These are phyloP conservation scores for Passalora sequoiae DNA, from an alignment of 2,329 filamentous ascomycete species.

Conservation along the genomic window DNA sequence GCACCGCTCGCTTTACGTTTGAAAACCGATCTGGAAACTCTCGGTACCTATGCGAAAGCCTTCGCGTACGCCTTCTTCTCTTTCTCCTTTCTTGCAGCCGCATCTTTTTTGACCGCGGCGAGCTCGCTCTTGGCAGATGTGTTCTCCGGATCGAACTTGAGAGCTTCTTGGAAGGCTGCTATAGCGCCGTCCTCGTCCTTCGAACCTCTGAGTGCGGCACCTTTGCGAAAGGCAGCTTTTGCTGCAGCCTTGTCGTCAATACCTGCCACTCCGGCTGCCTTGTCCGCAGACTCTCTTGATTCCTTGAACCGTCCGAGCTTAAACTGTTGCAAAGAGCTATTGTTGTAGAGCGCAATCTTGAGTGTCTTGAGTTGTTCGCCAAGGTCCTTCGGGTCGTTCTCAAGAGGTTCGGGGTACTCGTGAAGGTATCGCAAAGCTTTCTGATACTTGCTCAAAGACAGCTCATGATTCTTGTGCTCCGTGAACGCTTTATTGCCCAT, in stretches of 20 bases:
- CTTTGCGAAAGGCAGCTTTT: slow-evolving; percentile 84
- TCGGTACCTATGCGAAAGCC: slow-evolving; percentile 69
- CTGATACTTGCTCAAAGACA: slow-evolving; percentile 85
- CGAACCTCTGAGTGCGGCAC: slow-evolving; percentile 64
- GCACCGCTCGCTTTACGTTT: no score
- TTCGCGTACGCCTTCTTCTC: slow-evolving; percentile 91
- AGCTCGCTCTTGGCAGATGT: slow-evolving; percentile 70
- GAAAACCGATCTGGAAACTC: no score
- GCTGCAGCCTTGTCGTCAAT: slow-evolving; percentile 72
- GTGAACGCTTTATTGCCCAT: slow-evolving; percentile 94
- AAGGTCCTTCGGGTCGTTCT: slow-evolving; percentile 65
- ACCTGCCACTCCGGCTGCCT: slow-evolving; percentile 62
- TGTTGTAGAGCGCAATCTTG: slow-evolving; percentile 81
- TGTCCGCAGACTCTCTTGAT: slow-evolving; percentile 62
- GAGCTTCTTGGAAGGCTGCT: slow-evolving; percentile 41
- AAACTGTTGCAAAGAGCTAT: slow-evolving; percentile 77
- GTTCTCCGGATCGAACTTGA: slow-evolving; percentile 58
- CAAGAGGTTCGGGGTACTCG: slow-evolving; percentile 66
- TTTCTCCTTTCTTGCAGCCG: slow-evolving; percentile 69
- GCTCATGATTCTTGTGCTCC: slow-evolving; percentile 58
- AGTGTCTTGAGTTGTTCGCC: slow-evolving; percentile 64
- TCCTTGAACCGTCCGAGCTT: slow-evolving; percentile 72
- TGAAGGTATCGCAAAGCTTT: slow-evolving; percentile 87
- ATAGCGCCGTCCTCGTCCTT: slow-evolving; percentile 79
- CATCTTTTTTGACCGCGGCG: slow-evolving; percentile 68